Evolutionary conservation across 2,329 filamentous ascomycete species (phyloP).

Genomic region (Colletotrichum aenigma): DNA sequence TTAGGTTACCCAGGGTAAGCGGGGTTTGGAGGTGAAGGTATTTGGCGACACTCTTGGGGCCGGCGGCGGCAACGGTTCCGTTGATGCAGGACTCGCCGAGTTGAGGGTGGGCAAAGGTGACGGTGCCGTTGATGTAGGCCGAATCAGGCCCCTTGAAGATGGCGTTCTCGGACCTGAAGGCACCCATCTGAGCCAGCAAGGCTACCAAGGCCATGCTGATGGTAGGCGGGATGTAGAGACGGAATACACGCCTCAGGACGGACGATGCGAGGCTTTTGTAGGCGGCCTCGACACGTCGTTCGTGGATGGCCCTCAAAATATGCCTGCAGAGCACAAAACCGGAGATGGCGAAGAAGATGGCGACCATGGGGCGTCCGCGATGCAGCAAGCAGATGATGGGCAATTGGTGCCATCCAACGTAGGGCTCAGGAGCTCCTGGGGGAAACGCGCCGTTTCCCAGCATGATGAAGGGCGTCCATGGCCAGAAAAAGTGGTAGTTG

Average conservation of each 20-base stretch:
- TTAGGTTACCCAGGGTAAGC: constrained; percentile 32
- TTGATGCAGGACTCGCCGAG: constrained; percentile 28
- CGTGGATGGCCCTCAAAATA: constrained; percentile 39
- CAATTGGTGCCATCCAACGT: constrained; percentile 33
- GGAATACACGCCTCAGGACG: constrained; percentile 41
- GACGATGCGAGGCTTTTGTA: constrained; percentile 40
- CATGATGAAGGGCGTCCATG: constrained; percentile 43
- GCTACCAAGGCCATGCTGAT: constrained; percentile 45
- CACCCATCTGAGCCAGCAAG: constrained; percentile 40
- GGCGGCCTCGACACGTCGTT: constrained; percentile 36
- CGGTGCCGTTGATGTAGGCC: constrained; percentile 41
- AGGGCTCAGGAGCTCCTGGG: constrained; percentile 37
- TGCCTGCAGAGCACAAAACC: constrained; percentile 46
- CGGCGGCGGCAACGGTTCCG: constrained; percentile 27
- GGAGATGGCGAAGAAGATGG: constrained; percentile 48
- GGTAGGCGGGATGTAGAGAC: constrained; percentile 43
- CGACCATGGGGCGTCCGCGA: constrained; percentile 44
- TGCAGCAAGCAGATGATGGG: constrained; percentile 45
- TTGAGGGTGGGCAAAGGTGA: constrained; percentile 27
- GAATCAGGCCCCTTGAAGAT: constrained; percentile 42
- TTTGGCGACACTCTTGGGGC: constrained; percentile 30
- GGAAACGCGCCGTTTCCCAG: constrained; percentile 42
- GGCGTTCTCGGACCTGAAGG: constrained; percentile 36
- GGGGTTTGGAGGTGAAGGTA: constrained; percentile 31
- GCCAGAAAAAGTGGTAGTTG: constrained; percentile 47